A percentile compares a stretch with the other conserved stretches of the same genome.
phyloP scores from a whole-genome alignment of 805 yeast genomes.

The Barnettozyma vustinii region DNA sequence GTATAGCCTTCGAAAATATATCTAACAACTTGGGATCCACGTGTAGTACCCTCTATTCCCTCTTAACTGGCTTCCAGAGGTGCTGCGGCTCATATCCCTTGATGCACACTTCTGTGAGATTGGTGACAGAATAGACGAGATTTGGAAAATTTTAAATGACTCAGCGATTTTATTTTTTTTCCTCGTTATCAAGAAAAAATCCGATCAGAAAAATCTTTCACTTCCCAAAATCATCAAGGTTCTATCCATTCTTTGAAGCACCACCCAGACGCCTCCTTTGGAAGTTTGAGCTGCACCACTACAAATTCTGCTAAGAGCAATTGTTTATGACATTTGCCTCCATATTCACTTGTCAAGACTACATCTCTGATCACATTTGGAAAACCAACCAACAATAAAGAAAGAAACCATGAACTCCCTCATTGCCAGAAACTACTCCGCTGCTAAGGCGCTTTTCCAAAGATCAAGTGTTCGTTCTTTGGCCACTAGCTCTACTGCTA shows the following conservation, averaged over 20 bases:
- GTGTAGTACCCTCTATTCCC: no score
- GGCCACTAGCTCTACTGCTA: constrained; percentile 21
- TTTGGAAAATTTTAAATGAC: not conserved
- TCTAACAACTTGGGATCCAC: not conserved
- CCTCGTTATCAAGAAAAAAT: not conserved
- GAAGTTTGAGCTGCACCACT: not conserved
- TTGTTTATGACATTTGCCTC: constrained; percentile 24
- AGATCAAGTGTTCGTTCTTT: constrained; percentile 25
- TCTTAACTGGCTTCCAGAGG: no score
- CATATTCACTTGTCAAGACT: constrained; percentile 40
- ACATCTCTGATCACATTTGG: constrained; percentile 49
- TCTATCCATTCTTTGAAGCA: not conserved
- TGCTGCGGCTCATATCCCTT: not conserved
- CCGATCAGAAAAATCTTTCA: not conserved
- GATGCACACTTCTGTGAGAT: not conserved
- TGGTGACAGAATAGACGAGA: not conserved
- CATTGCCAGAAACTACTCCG: constrained; percentile 22
- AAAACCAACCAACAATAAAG: constrained; percentile 35
- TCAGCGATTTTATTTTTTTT: not conserved
- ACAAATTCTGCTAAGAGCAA: not conserved
- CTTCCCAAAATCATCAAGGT: not conserved
- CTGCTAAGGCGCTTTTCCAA: constrained; percentile 22
- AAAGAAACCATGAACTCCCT: constrained; percentile 20
- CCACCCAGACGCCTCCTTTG: not conserved
- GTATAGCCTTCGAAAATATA: no score